Evolutionary conservation across 371 early-diverging fungal genomes (phyloP).

Genomic region (Dichotomocladium elegans): DNA sequence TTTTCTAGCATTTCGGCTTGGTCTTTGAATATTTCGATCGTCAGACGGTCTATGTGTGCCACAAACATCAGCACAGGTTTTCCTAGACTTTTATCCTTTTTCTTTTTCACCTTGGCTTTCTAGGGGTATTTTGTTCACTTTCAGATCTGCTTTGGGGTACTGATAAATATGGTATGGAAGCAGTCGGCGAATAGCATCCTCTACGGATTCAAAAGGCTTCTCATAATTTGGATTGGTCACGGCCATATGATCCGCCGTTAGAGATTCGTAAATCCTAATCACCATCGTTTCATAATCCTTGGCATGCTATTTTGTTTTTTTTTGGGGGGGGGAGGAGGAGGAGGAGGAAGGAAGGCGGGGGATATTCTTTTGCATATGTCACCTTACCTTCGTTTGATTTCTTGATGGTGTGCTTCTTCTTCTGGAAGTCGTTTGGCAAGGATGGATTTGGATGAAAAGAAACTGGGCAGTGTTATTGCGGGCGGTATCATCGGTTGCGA

Average conservation of each 20-base stretch:
- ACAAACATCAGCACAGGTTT: no score
- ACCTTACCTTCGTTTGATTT: slow-evolving; percentile 36
- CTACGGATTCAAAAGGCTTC: slow-evolving; percentile 55
- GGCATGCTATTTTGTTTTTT: background rate
- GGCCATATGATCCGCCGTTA: slow-evolving; percentile 47
- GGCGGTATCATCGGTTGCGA: background rate
- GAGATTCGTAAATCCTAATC: slow-evolving; percentile 29
- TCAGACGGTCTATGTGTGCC: slow-evolving; percentile 30
- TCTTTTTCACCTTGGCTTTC: slow-evolving; percentile 34
- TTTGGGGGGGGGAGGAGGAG: no score
- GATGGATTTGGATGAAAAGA: slow-evolving; percentile 22
- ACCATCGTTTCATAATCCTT: background rate
- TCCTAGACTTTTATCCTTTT: no score
- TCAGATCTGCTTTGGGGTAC: slow-evolving; percentile 59
- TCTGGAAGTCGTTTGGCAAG: slow-evolving; percentile 43
- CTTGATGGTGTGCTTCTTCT: slow-evolving; percentile 42
- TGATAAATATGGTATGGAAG: slow-evolving; percentile 74
- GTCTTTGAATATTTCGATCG: slow-evolving; percentile 39
- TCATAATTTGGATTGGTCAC: slow-evolving; percentile 49
- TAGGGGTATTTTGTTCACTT: slow-evolving; percentile 49
- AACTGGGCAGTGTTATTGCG: slow-evolving; percentile 5
- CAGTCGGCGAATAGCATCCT: slow-evolving; percentile 62
- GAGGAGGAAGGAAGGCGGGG: no score
- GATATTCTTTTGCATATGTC: background rate
- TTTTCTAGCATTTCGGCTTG: slow-evolving; percentile 36